phyloP scores from a whole-genome alignment of 257 asterid species.

The Verbascum thapsus region DNA sequence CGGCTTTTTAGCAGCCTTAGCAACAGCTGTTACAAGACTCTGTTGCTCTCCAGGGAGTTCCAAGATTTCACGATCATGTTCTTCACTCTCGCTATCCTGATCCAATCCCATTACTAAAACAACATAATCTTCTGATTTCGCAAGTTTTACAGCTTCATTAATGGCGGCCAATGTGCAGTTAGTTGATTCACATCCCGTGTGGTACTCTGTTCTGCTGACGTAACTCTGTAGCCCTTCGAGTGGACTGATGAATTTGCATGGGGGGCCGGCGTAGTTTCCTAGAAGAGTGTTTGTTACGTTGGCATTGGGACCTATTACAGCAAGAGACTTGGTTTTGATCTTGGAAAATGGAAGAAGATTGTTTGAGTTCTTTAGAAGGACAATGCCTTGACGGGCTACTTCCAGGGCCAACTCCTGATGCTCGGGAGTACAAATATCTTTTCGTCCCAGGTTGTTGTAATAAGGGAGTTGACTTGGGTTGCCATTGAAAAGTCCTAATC shows the following conservation, averaged over 20 bases:
- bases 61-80: conserved; percentile 56
- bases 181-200: conserved; percentile 49
- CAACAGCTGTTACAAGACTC: conserved; percentile 39
- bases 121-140: conserved; percentile 50
- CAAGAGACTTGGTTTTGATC: conserved; percentile 42
- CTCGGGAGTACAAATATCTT: conserved; percentile 46
- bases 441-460: conserved; percentile 41
- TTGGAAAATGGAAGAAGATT: conserved; percentile 59
- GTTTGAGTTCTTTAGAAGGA: conserved; percentile 56
- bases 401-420: conserved; percentile 58
- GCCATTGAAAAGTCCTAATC: conserved; percentile 66
- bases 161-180: conserved; percentile 45
- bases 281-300: conserved; percentile 39
- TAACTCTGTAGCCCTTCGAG: conserved; percentile 52
- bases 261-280: conserved; percentile 70
- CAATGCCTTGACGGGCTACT: conserved; percentile 62
- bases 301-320: conserved; percentile 68
- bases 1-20: conserved; percentile 59
- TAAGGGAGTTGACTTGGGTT: conserved; percentile 37
- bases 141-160: conserved; percentile 33
- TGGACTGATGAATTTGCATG: conserved; percentile 53
- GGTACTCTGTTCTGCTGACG: conserved; percentile 32
- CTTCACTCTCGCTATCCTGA: conserved; percentile 61
- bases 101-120: conserved; percentile 69
- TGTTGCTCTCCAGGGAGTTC: conserved; percentile 66